These are phyloP conservation scores for Cytospora paraplurivora DNA, from an alignment of 2,329 filamentous ascomycete genomes.

Conservation along the genomic window DNA sequence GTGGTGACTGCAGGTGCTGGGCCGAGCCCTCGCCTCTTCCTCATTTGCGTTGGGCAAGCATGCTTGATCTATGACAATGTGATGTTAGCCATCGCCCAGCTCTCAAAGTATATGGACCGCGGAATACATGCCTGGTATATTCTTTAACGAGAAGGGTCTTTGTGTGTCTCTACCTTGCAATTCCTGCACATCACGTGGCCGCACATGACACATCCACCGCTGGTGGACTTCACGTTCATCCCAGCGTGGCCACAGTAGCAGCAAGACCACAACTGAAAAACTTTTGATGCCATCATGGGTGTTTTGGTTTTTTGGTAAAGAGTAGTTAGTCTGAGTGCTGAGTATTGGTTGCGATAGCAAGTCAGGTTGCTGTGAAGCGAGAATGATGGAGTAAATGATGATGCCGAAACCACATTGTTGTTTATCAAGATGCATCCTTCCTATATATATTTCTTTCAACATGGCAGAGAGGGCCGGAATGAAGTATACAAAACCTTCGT, in stretches of 20 bases:
- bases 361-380: too few species aligned
- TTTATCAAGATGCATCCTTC: neutral
- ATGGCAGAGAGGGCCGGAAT: neutral
- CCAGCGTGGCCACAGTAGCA: neutral
- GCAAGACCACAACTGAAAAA: slow-evolving; percentile 6
- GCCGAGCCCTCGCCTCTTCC: neutral
- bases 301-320: neutral
- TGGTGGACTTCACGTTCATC: slow-evolving; percentile 9
- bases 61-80: neutral
- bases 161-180: neutral
- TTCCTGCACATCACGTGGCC: neutral
- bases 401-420: too few species aligned
- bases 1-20: neutral
- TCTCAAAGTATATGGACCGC: neutral
- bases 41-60: neutral
- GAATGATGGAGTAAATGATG: neutral
- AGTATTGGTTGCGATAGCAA: neutral
- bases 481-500: neutral
- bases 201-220: slow-evolving; percentile 2
- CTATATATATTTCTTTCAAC: too few species aligned
- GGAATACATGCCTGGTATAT: neutral
- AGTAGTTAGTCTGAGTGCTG: neutral
- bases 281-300: neutral
- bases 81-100: neutral
- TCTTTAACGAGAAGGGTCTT: neutral